Evolutionary conservation across 371 early-diverging fungal genomes (phyloP).

Genomic region (Mucor mucedo): DNA sequence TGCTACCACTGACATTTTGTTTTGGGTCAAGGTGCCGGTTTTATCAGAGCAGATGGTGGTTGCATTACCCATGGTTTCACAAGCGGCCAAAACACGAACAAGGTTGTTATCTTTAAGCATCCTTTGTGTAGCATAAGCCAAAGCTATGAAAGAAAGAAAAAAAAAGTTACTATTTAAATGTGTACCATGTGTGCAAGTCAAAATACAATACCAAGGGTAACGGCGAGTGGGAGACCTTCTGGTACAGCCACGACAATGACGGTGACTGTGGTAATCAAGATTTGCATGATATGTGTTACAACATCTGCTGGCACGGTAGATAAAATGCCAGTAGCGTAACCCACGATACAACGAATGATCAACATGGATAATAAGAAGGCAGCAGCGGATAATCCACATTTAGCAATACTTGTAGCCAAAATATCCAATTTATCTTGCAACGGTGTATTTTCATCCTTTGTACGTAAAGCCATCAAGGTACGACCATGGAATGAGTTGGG

Average conservation of each 20-base stretch:
- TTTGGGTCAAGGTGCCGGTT: constrained; percentile 90
- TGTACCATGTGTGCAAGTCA: not conserved
- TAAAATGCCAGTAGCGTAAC: constrained; percentile 13
- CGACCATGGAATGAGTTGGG: constrained; percentile 75
- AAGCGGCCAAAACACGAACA: constrained; percentile 86
- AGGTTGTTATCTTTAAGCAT: constrained; percentile 93
- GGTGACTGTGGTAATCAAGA: constrained; percentile 73
- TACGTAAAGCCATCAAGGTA: constrained; percentile 73
- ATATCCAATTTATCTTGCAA: constrained; percentile 70
- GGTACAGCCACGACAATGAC: constrained; percentile 83
- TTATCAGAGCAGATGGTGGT: constrained; percentile 93
- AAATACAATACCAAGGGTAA: constrained; percentile 57
- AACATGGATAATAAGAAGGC: constrained; percentile 65
- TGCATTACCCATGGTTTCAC: constrained; percentile 95
- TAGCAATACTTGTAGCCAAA: constrained; percentile 72
- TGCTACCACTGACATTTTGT: constrained; percentile 87
- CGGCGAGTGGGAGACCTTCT: constrained; percentile 82
- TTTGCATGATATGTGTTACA: constrained; percentile 56
- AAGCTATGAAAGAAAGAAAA: constrained; percentile 49
- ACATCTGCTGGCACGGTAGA: constrained; percentile 35
- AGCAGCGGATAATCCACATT: constrained; percentile 67
- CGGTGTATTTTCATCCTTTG: constrained; percentile 67
- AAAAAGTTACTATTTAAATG: not conserved
- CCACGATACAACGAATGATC: constrained; percentile 59
- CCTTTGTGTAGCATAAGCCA: constrained; percentile 79